A percentile compares a stretch with the other conserved stretches of the same genome.
phyloP scores from a whole-genome alignment of 75 land plant species.

The Sequoia sempervirens region DNA sequence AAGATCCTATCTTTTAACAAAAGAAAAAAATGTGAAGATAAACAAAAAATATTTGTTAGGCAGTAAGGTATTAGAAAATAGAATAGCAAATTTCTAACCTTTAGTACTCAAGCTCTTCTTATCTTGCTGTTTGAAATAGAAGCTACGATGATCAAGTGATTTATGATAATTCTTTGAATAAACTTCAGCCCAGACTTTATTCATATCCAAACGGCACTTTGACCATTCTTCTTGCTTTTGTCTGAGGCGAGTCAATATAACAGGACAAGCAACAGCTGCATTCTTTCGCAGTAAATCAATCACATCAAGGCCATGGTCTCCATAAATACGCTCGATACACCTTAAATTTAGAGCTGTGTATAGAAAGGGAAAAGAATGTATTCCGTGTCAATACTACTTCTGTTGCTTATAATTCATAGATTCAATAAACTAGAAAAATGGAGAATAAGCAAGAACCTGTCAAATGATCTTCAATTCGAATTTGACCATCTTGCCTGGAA shows the following conservation, averaged over 20 bases:
- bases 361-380: not conserved
- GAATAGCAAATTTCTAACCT: constrained; percentile 29
- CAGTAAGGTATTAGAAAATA: not conserved
- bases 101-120: constrained; percentile 81
- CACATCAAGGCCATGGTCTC: constrained; percentile 94
- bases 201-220: constrained; percentile 81
- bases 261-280: constrained; percentile 66
- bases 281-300: constrained; percentile 78
- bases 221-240: constrained; percentile 95
- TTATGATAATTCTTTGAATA: constrained; percentile 92
- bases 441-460: constrained; percentile 32
- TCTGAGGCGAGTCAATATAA: constrained; percentile 75
- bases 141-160: constrained; percentile 95
- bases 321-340: constrained; percentile 90
- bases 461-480: constrained; percentile 66
- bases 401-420: not conserved
- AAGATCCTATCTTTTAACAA: not conserved
- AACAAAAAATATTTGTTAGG: not conserved
- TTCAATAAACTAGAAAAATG: not conserved
- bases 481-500: constrained; percentile 51
- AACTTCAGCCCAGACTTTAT: constrained; percentile 96
- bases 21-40: not conserved
- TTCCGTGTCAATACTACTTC: not conserved
- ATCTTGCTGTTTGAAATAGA: constrained; percentile 97
- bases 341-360: constrained; percentile 66